phyloP scores from a whole-genome alignment of 345 rosid genomes.

The Eucalyptus cloeziana region DNA sequence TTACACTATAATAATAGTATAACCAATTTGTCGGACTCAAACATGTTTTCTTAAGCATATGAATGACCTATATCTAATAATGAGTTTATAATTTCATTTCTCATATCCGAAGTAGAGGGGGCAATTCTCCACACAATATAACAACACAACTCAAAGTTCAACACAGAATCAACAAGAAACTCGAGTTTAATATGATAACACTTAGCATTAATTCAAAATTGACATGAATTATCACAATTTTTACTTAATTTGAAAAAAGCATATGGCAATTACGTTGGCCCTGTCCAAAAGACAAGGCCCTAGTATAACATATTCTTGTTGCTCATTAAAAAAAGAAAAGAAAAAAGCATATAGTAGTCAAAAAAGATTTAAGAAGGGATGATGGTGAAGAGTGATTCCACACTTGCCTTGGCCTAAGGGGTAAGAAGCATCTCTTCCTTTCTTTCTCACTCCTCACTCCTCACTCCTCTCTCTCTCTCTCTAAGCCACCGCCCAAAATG shows the following conservation, averaged over 20 bases:
- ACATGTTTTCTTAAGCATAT: neutral
- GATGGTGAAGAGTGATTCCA: neutral
- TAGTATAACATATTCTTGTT: neutral
- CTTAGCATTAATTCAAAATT: neutral
- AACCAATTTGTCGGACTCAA: neutral
- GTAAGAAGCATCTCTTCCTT: neutral
- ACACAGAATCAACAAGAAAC: neutral
- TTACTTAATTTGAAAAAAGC: neutral
- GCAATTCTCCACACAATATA: neutral
- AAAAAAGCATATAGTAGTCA: neutral
- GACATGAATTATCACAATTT: fast-evolving
- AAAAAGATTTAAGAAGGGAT: neutral
- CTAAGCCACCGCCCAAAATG: slow-evolving; percentile 5
- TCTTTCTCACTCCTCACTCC: neutral
- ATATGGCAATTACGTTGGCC: neutral
- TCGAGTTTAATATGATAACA: fast-evolving
- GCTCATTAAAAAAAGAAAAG: neutral
- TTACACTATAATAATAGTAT: neutral
- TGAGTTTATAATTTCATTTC: neutral
- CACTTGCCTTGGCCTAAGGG: neutral
- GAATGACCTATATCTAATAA: neutral
- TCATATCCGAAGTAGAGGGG: neutral
- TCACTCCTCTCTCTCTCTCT: neutral
- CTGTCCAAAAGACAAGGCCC: neutral
- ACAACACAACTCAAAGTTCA: neutral